Evolutionary conservation across 768 basidiomycete species (phyloP).

Genomic region (Russula brevipes): DNA sequence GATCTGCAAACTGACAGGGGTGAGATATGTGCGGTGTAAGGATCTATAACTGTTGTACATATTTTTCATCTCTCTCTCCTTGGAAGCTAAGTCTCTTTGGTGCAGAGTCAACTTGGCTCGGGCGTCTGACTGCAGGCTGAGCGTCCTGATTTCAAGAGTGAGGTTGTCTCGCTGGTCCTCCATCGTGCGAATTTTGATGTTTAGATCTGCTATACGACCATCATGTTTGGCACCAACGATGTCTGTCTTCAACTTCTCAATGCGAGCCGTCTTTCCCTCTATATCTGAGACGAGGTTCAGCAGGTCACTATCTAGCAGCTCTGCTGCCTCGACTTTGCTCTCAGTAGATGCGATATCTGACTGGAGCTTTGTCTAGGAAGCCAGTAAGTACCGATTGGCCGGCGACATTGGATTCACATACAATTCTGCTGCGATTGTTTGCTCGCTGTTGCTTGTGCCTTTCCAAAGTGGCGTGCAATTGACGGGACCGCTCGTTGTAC

Average conservation of each 20-base stretch:
- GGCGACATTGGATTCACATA: constrained; percentile 30
- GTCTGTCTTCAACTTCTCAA: constrained; percentile 55
- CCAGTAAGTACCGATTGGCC: neutral
- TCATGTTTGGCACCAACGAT: constrained; percentile 62
- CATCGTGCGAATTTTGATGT: constrained; percentile 47
- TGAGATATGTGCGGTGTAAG: constrained; percentile 9
- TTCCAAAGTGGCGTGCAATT: constrained; percentile 52
- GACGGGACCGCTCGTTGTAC: constrained; percentile 54
- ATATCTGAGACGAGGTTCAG: constrained; percentile 55
- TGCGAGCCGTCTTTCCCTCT: constrained; percentile 57
- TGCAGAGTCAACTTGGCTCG: constrained; percentile 77
- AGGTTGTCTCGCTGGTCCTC: constrained; percentile 68
- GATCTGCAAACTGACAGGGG: constrained; percentile 51
- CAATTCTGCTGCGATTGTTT: constrained; percentile 53
- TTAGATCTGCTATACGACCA: constrained; percentile 51
- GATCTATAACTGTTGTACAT: constrained; percentile 45
- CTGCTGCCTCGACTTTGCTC: constrained; percentile 49
- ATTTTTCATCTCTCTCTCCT: constrained; percentile 59
- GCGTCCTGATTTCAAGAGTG: constrained; percentile 59
- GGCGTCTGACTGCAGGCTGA: constrained; percentile 75
- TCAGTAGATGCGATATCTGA: constrained; percentile 49
- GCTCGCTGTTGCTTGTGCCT: constrained; percentile 49
- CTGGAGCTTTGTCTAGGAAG: constrained; percentile 36
- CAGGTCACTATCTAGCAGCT: constrained; percentile 50
- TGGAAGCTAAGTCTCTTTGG: constrained; percentile 57